A percentile compares a stretch with the other conserved stretches of the same genome.
Evolutionary conservation across 2,329 filamentous ascomycete genomes (phyloP).

Genomic region (Colletotrichum sp.): DNA sequence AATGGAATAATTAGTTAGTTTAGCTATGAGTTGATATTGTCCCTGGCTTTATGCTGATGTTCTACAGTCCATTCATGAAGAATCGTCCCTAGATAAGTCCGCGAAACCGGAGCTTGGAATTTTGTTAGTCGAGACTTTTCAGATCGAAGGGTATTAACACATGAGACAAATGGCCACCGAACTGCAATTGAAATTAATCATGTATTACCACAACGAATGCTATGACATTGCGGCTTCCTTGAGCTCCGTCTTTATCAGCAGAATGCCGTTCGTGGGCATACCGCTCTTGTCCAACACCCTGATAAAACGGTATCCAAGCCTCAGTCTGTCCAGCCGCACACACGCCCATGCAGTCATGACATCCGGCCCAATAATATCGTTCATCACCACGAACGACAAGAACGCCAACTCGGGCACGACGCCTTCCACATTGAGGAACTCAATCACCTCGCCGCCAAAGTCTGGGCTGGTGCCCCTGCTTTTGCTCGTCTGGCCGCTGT

Average conservation of each 20-base stretch:
- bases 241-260: slow-evolving; percentile 67
- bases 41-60: too few species aligned
- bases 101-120: too few species aligned
- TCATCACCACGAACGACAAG: slow-evolving; percentile 83
- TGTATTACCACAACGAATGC: too few species aligned
- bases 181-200: too few species aligned
- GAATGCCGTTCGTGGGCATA: slow-evolving; percentile 66
- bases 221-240: neutral
- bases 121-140: too few species aligned
- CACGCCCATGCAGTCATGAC: slow-evolving; percentile 87
- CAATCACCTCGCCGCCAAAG: slow-evolving; percentile 62
- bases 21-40: too few species aligned
- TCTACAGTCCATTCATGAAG: too few species aligned
- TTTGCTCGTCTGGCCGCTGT: slow-evolving; percentile 64
- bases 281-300: slow-evolving; percentile 76
- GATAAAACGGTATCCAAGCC: slow-evolving; percentile 77
- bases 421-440: slow-evolving; percentile 60
- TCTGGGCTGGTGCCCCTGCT: slow-evolving; percentile 66
- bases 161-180: fast-evolving
- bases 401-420: slow-evolving; percentile 75
- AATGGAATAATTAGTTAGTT: too few species aligned
- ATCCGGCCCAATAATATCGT: slow-evolving; percentile 82
- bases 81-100: too few species aligned
- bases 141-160: too few species aligned
- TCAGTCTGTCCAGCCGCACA: slow-evolving; percentile 81